Base-by-base conservation (phyloP, 2,329 filamentous ascomycete species). In the Epichloe gansuensis region DNA sequence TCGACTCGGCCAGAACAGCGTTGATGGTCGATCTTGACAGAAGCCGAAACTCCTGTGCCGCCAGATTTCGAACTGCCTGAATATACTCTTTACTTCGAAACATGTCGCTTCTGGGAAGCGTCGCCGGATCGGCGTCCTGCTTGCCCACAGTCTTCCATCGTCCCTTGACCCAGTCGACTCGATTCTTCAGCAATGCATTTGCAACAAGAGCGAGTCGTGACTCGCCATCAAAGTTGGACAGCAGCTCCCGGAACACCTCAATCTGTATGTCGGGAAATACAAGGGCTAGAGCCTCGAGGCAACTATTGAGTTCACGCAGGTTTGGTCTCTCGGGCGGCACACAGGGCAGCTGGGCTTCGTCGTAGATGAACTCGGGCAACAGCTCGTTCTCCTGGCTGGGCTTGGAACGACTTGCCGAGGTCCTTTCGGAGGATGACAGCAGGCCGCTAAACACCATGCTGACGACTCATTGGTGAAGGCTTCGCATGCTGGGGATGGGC, bases 181-280 rank as follows among this genome's bases (percentile, higher is more conserved):
- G 80, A 61, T 85, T 82, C 69, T 87, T 89, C 54, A 93, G 73
- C 54, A 93, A 72, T 48, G 82, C 78, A 63, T 93, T 87, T 12
- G 87, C 87, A 31, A 91, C 83, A 48, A 93, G 76, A 44, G 87
- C 83, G 25, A 91, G 70, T 58, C 86, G 75, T 56, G 86, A 91
- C 66, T 91, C 85, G 60, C 83, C 81, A 61, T 85, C 84, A 63
- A 91, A 85, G 61, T 75, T 85, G 41, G 76, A 70, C 48, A 93
- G 79, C 78, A 93, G 86, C 71, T 91, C 87, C 45, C 87, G 80
- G 63, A 93, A 88, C 17, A 91, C 87, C 59, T 91, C 86, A 55
- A 87, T 75, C 66, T 89, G 85, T n/a, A 91, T 75, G 66, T 91
- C 81, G 31, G 88, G 88, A 58, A 93, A 93, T 8, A 91, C 76